Evolutionary conservation across 768 basidiomycete species (phyloP).

Genomic region (Podaxis rugospora): DNA sequence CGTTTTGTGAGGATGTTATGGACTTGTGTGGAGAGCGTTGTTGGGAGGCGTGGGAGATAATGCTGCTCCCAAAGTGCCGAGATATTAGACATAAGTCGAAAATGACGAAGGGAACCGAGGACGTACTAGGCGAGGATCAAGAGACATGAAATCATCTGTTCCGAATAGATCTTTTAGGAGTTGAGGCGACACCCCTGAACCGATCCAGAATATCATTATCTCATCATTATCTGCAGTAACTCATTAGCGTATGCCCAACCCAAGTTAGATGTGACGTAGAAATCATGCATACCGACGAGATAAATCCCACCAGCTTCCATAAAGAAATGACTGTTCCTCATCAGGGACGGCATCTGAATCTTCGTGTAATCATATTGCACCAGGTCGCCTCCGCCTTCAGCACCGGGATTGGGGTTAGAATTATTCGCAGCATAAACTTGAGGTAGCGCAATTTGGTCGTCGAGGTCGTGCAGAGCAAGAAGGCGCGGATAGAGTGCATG

Average conservation of each 20-base stretch:
- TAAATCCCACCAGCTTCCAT: constrained; percentile 95
- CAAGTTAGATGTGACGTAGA: background rate
- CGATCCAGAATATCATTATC: constrained; percentile 86
- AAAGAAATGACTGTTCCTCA: constrained; percentile 77
- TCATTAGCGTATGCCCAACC: background rate
- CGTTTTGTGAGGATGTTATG: constrained; percentile 80
- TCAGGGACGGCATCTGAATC: constrained; percentile 66
- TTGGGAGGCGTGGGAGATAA: constrained; percentile 64
- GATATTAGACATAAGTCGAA: constrained; percentile 2
- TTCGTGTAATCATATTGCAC: constrained; percentile 21
- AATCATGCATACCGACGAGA: constrained; percentile 63
- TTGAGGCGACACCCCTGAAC: constrained; percentile 75
- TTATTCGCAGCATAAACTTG: constrained; percentile 23
- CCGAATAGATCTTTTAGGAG: constrained; percentile 81
- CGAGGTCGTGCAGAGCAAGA: constrained; percentile 83
- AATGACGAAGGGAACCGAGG: background rate
- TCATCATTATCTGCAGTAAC: constrained; percentile 76
- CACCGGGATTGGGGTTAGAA: background rate
- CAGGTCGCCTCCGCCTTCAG: constrained; percentile 8
- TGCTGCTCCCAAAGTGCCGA: constrained; percentile 35
- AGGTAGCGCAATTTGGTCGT: constrained; percentile 66
- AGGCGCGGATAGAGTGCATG: constrained; percentile 85
- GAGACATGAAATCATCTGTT: constrained; percentile 66
- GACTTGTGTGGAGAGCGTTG: constrained; percentile 77
- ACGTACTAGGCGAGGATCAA: constrained; percentile 69